Evolutionary conservation across 768 basidiomycete genomes (phyloP).

Genomic region (Hemileccinum rubropunctum): DNA sequence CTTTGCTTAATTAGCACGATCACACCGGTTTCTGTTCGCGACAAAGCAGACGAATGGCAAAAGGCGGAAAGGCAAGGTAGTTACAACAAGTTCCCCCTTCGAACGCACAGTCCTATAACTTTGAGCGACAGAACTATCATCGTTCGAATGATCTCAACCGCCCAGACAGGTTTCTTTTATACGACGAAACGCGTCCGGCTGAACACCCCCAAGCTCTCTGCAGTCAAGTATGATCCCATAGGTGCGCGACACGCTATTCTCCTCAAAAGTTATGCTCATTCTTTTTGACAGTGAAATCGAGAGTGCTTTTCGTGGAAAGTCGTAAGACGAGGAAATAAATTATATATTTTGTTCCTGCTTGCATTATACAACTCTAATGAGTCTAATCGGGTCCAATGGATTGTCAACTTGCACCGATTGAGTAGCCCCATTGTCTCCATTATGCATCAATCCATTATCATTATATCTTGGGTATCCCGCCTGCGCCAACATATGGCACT

Average conservation of each 20-base stretch:
- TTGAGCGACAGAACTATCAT: constrained; percentile 63
- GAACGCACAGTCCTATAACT: background rate
- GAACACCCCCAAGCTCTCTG: constrained; percentile 72
- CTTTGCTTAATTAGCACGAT: constrained; percentile 3
- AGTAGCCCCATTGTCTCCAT: too few relatives aligned
- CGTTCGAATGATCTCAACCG: constrained; percentile 86
- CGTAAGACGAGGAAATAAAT: constrained; percentile 65
- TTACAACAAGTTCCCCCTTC: background rate
- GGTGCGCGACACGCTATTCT: constrained; percentile 47
- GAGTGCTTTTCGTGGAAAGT: constrained; percentile 79
- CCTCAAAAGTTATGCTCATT: background rate
- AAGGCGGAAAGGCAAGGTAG: constrained; percentile 61
- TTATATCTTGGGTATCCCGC: too few relatives aligned
- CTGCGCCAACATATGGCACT: too few relatives aligned
- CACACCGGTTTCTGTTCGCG: too few relatives aligned
- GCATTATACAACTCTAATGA: too few relatives aligned
- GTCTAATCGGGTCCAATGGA: too few relatives aligned
- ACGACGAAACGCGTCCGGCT: constrained; percentile 71
- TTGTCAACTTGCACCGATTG: too few relatives aligned
- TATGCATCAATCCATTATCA: too few relatives aligned
- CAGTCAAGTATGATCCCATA: constrained; percentile 89
- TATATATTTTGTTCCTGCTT: background rate
- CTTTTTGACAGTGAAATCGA: constrained; percentile 50
- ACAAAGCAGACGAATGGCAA: constrained; percentile 43
- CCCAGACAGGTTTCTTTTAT: constrained; percentile 91